Evolutionary conservation across 2,329 filamentous ascomycete genomes (phyloP).

Genomic region (Raffaelea deltoideospora): DNA sequence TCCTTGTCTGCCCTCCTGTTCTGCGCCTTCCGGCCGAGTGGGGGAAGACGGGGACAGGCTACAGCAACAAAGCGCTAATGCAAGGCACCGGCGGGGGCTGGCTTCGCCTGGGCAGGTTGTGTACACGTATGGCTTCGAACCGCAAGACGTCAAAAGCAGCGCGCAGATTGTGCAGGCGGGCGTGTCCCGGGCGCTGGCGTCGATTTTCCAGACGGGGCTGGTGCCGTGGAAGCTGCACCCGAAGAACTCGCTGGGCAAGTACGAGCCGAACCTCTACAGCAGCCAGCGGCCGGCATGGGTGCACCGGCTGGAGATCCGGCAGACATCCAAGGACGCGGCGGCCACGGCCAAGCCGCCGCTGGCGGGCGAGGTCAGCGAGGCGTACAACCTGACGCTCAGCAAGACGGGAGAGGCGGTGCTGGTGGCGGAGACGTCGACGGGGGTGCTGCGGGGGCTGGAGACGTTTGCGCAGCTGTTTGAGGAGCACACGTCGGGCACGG

Average conservation of each 20-base stretch:
- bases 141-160: constrained; percentile 26
- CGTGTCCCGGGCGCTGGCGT: constrained; percentile 42
- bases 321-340: constrained; percentile 37
- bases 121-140: constrained; percentile 29
- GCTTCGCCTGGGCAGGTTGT: constrained; percentile 25
- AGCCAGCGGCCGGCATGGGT: constrained; percentile 30
- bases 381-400: constrained; percentile 52
- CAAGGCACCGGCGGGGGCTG: no score
- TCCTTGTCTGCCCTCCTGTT: no score
- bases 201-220: constrained; percentile 53
- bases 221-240: constrained; percentile 66
- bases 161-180: constrained; percentile 39
- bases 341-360: constrained; percentile 40
- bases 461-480: constrained; percentile 72
- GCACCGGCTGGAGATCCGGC: constrained; percentile 43
- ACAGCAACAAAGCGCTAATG: no score
- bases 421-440: constrained; percentile 48
- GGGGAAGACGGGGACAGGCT: no score
- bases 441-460: constrained; percentile 57
- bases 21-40: no score
- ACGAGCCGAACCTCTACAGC: constrained; percentile 41
- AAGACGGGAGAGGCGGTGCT: constrained; percentile 45
- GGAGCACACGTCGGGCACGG: constrained; percentile 41
- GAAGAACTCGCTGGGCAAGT: constrained; percentile 38
- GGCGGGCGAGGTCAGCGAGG: constrained; percentile 55